Evolutionary conservation across 139 green algal genomes (phyloP).

Genomic region (Trebouxia sp.): DNA sequence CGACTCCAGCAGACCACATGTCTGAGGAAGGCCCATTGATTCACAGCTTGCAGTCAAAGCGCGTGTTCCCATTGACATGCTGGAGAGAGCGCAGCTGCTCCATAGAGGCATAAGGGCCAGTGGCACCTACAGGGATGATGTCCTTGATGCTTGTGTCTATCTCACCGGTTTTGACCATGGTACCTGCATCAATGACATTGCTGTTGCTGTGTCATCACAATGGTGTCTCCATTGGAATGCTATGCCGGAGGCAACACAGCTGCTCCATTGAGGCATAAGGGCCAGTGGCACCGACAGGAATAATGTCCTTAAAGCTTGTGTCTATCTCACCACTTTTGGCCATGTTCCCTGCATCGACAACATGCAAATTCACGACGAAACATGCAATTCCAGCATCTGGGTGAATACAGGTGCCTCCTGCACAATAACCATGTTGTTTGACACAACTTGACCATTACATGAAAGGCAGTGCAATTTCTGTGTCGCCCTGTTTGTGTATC

Average conservation of each 20-base stretch:
- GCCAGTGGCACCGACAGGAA: not conserved
- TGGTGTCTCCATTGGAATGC: not conserved
- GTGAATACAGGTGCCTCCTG: too few relatives aligned
- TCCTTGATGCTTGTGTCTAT: not conserved
- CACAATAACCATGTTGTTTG: too few relatives aligned
- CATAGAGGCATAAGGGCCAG: not conserved
- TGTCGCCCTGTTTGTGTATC: too few relatives aligned
- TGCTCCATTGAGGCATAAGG: not conserved
- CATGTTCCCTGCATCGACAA: too few relatives aligned
- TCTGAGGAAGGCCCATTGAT: constrained; percentile 14
- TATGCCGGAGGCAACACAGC: not conserved
- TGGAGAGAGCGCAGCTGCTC: not conserved
- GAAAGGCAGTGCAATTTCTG: too few relatives aligned
- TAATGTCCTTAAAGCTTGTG: not conserved
- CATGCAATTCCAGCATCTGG: too few relatives aligned
- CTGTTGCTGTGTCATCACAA: too few relatives aligned
- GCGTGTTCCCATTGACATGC: not conserved
- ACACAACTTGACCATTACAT: too few relatives aligned
- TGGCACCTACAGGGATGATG: not conserved
- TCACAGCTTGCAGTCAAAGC: not conserved
- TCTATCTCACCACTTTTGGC: too few relatives aligned
- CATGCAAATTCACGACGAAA: too few relatives aligned
- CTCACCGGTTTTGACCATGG: too few relatives aligned
- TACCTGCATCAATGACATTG: too few relatives aligned
- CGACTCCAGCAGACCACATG: constrained; percentile 8